These are phyloP conservation scores for Neophaeococcomyces mojaviensis DNA, from an alignment of 2,329 filamentous ascomycete species.

Conservation along the genomic window DNA sequence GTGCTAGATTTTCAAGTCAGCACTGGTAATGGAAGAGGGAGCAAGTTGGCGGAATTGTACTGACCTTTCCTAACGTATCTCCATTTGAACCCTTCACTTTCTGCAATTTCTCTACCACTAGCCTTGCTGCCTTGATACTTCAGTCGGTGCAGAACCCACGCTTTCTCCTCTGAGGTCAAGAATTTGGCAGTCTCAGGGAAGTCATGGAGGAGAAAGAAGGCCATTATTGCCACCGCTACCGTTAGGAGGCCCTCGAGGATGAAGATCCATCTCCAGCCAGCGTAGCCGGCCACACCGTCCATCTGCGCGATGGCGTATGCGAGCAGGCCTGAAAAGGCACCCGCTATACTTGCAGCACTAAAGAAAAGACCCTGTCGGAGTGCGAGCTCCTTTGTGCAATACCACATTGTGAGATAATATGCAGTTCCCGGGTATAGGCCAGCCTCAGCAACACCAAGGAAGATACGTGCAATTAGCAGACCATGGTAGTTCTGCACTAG, in stretches of 20 bases:
- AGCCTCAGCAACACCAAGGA: conserved; percentile 36
- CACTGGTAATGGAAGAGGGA: no score
- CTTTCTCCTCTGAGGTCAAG: conserved; percentile 33
- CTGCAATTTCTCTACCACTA: conserved; percentile 23
- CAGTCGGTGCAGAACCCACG: conserved; percentile 32
- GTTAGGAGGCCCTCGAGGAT: no score
- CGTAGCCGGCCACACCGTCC: conserved; percentile 40
- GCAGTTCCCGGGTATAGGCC: conserved; percentile 36
- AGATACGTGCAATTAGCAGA: conserved; percentile 40
- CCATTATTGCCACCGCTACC: conserved; percentile 33
- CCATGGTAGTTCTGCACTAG: conserved; percentile 38
- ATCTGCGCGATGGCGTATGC: conserved; percentile 46
- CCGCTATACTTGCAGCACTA: conserved; percentile 41
- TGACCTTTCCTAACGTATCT: conserved; percentile 36
- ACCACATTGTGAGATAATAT: conserved; percentile 42
- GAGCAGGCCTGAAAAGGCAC: conserved; percentile 45
- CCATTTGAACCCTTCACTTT: conserved; percentile 27
- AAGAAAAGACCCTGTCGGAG: conserved; percentile 40
- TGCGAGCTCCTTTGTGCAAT: conserved; percentile 36
- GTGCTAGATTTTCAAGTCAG: no score
- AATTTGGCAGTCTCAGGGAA: conserved; percentile 38
- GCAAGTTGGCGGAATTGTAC: no score
- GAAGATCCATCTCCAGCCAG: conserved; percentile 45
- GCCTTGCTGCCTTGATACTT: conserved; percentile 26
- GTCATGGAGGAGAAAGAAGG: conserved; percentile 39